Conservation (phyloP, 2,329 filamentous ascomycete genomes). For the Ophiostoma sp. region DNA sequence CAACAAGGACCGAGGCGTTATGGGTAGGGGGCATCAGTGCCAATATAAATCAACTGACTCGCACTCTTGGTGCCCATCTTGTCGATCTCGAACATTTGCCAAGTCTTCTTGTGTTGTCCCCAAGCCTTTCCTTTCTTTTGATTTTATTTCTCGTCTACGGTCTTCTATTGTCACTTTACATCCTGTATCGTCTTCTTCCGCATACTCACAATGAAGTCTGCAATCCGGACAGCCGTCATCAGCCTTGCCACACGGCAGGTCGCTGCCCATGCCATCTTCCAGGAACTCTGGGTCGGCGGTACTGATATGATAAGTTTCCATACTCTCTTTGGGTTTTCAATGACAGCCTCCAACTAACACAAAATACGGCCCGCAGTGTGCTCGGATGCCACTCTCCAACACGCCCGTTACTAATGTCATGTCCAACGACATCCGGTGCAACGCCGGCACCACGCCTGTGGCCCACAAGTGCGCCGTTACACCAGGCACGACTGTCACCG, state of each 20-base stretch:
- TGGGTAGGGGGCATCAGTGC: neutral
- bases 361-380: conserved; percentile 40
- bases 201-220: conserved; percentile 16
- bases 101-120: neutral
- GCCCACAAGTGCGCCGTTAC: conserved; percentile 48
- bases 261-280: conserved; percentile 53
- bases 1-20: neutral
- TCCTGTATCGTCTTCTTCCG: no score
- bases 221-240: neutral
- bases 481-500: conserved; percentile 51
- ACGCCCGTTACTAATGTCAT: conserved; percentile 50
- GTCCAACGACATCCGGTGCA: conserved; percentile 48
- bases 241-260: conserved; percentile 40
- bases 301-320: conserved; percentile 40
- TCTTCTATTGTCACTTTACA: neutral
- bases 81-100: neutral
- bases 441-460: conserved; percentile 41
- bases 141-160: neutral
- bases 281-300: conserved; percentile 51
- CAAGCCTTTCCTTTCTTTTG: neutral
- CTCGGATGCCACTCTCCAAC: conserved; percentile 52
- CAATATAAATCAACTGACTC: conserved; percentile 16
- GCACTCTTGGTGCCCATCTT: neutral
- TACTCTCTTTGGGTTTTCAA: neutral
- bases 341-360: neutral